phyloP scores from a whole-genome alignment of 75 land plant genomes.

The Sequoiadendron giganteum region DNA sequence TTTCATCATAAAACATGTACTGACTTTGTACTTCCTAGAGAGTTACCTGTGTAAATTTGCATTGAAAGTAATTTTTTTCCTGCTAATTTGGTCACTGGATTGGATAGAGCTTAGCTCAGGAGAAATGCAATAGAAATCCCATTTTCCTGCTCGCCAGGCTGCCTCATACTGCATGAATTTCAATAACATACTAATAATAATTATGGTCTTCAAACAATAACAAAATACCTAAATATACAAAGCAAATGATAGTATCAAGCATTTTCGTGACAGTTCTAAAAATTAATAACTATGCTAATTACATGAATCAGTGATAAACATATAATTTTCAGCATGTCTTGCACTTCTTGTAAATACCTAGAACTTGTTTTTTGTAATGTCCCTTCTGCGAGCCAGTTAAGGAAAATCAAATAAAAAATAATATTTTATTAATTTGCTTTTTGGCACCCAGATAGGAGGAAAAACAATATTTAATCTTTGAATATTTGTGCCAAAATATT shows the following conservation, averaged over 20 bases:
- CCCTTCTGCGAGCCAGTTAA: too few species aligned
- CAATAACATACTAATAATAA: not conserved
- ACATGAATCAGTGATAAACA: not conserved
- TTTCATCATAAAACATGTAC: not conserved
- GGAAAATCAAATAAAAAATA: too few species aligned
- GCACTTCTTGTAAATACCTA: not conserved
- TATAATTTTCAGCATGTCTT: not conserved
- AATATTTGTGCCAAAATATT: too few species aligned
- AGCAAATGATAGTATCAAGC: not conserved
- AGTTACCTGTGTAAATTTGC: slow-evolving; percentile 80
- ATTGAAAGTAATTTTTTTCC: slow-evolving; percentile 50
- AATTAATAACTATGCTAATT: not conserved
- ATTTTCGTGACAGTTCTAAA: not conserved
- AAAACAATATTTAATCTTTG: too few species aligned
- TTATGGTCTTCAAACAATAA: not conserved
- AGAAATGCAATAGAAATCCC: slow-evolving; percentile 70
- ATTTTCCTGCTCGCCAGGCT: slow-evolving; percentile 97
- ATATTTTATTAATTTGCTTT: too few species aligned
- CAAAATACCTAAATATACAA: not conserved
- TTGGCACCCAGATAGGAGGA: too few species aligned
- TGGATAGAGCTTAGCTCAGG: slow-evolving; percentile 18
- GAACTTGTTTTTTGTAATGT: too few species aligned
- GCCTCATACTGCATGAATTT: slow-evolving; percentile 77
- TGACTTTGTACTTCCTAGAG: not conserved
- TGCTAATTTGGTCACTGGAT: not conserved